Conservation (phyloP, 225 moss, liverwort and hornwort species). For the Pleurozium schreberi region DNA sequence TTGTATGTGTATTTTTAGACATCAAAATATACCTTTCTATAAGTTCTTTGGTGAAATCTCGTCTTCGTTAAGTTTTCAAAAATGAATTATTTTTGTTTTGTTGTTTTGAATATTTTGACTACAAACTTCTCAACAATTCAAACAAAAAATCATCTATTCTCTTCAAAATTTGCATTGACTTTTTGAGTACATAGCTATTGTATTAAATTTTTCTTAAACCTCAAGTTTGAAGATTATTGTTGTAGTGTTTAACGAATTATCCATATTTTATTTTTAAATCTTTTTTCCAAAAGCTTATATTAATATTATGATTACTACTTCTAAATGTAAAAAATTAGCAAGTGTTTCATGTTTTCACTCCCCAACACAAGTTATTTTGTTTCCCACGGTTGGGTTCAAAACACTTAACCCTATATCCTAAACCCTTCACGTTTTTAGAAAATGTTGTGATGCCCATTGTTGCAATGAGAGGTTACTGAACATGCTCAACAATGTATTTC, state of each 20-base stretch:
- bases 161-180: neutral
- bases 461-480: too few relatives aligned
- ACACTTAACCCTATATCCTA: too few relatives aligned
- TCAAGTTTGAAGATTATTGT: neutral
- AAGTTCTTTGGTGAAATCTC: neutral
- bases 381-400: neutral
- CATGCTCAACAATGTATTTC: too few relatives aligned
- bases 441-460: too few relatives aligned
- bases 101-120: neutral
- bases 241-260: neutral
- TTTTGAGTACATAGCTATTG: neutral
- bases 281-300: neutral
- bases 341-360: neutral
- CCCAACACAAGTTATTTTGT: neutral
- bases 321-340: neutral
- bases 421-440: too few relatives aligned
- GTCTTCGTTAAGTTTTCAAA: neutral
- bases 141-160: neutral
- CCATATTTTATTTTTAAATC: neutral
- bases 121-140: neutral
- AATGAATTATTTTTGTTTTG: neutral
- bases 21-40: neutral
- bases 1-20: accelerated
- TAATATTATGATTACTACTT: neutral
- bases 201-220: neutral